Evolutionary conservation across 106 monocot species (phyloP).

Genomic region (Dendrobium catenatum): DNA sequence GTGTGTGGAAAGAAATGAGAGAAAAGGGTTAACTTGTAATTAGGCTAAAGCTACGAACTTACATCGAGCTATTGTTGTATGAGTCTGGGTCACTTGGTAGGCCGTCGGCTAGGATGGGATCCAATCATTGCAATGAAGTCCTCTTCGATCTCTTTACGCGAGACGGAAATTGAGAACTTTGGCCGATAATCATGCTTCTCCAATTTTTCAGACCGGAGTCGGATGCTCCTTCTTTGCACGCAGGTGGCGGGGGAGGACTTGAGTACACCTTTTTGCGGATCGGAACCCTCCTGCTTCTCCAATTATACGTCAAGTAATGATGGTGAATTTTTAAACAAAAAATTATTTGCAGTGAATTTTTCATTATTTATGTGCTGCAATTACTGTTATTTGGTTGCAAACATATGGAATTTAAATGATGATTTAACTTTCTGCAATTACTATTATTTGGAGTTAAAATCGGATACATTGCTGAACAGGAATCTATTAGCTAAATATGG

Average conservation of each 20-base stretch:
- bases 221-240: neutral
- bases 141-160: slow-evolving; percentile 45
- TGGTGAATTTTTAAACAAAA: no score
- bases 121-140: slow-evolving; percentile 46
- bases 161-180: slow-evolving; percentile 30
- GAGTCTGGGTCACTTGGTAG: slow-evolving; percentile 28
- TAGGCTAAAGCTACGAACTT: slow-evolving; percentile 7
- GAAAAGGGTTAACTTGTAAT: neutral
- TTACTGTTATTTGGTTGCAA: no score
- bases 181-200: slow-evolving; percentile 8
- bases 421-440: no score
- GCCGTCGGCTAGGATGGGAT: slow-evolving; percentile 25
- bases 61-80: slow-evolving; percentile 49
- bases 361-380: no score
- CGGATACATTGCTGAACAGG: no score
- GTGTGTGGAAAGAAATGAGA: no score
- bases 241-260: neutral
- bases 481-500: no score
- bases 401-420: no score
- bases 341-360: no score
- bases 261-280: neutral
- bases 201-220: slow-evolving; percentile 13
- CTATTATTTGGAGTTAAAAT: no score
- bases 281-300: slow-evolving; percentile 27
- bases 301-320: slow-evolving; percentile 29